A percentile compares a stretch with the other conserved stretches of the same genome.
Conservation (phyloP, 2,329 filamentous ascomycete species). For the Fusarium phyllophilum region DNA sequence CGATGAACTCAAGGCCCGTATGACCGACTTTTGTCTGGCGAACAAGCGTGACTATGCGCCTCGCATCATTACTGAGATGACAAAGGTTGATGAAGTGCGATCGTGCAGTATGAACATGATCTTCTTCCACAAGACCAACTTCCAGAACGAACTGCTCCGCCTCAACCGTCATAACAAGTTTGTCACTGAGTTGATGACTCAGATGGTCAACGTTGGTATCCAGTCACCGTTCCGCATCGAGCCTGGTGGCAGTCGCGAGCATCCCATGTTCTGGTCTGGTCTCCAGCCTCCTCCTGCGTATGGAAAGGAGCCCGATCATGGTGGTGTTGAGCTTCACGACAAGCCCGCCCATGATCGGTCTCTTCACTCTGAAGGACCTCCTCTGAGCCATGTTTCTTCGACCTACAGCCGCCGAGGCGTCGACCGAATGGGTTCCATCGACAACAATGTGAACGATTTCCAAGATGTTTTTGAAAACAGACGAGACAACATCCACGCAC, state of each 20-base stretch:
- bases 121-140: conserved; percentile 98
- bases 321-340: conserved; percentile 20
- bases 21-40: conserved; percentile 82
- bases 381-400: conserved; percentile 22
- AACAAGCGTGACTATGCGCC: conserved; percentile 91
- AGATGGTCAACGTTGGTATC: conserved; percentile 85
- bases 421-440: conserved; percentile 45
- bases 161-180: conserved; percentile 94
- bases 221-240: conserved; percentile 74
- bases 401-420: conserved; percentile 28
- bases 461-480: conserved; percentile 59
- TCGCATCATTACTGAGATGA: conserved; percentile 88
- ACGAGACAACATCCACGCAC: conserved; percentile 49
- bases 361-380: conserved; percentile 23
- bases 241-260: conserved; percentile 75
- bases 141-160: conserved; percentile 92
- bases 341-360: conserved; percentile 9
- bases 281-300: conserved; percentile 50
- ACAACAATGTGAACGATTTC: conserved; percentile 54
- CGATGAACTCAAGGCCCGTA: conserved; percentile 79
- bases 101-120: conserved; percentile 90
- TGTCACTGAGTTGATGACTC: conserved; percentile 88
- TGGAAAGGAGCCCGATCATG: conserved; percentile 42
- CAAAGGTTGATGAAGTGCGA: conserved; percentile 82
- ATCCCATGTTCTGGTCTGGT: conserved; percentile 68